Evolutionary conservation across 1,284 basidiomycete genomes (phyloP), one percentile per base, ranked within the genome.

Genomic region (Ganoderma lucidum): DNA sequence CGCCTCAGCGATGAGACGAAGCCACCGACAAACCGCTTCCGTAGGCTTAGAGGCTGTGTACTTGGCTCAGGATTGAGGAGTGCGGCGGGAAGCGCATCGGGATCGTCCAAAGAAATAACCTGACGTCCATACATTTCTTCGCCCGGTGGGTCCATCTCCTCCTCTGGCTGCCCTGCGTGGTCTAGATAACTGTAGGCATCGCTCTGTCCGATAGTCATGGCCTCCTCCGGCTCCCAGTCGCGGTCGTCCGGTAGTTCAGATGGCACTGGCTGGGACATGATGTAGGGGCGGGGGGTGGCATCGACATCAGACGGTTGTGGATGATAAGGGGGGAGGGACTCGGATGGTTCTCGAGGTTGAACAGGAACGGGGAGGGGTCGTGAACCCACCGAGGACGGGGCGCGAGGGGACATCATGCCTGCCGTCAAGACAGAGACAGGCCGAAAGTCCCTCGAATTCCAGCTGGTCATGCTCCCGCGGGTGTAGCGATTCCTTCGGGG

Each of bases 21-120:
- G 0, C 80, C 80, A n/a, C 80, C 80, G 1, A 81, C 79, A 62
- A 80, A 80, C 19, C 66, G 67, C 59, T 63, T 74, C 63, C 67
- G 71, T 53, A 59, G 66, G 8, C 72, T 63, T n/a, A 74, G 73
- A 23, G 56, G 45, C 23, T 70, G 6, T 39, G n/a, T 15, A 14
- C 23, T 30, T 19, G 59, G 39, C 3, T 39, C 39, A 5, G 39
- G 39, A 10, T 42, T 39, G 39, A 28, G 5, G n/a, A 28, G 12
- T 12, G 5, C 39, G n/a, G 30, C 23, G 39, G 39, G 59, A 6
- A 10, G 23, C 3, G 39, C 39, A 9, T 61, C 60, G 2, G 60
- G 61, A 19, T 69, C 70, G 17, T 60, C 17, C 17, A 64, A 60
- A 3, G 58, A 28, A 10, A 71, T 63, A 1, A 62, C 65, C 10